Evolutionary conservation across 768 basidiomycete genomes (phyloP).

Genomic region (Fomitopsis pulvina): DNA sequence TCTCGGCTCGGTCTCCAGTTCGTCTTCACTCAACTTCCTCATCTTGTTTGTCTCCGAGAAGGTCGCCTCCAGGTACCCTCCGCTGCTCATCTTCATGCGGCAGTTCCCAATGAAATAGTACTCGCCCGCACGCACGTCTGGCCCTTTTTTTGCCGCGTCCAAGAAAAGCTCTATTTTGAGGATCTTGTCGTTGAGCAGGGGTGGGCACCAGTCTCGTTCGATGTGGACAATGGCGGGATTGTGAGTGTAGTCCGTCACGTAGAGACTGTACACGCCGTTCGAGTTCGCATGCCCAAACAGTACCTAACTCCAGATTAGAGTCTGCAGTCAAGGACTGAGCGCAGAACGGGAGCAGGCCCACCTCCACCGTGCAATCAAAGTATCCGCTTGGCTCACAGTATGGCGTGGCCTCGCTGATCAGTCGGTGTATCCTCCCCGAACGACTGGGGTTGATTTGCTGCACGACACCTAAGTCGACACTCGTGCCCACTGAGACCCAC

Average conservation of each 20-base stretch:
- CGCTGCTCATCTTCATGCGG: slow-evolving; percentile 32
- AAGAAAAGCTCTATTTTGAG: slow-evolving; percentile 61
- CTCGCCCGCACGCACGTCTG: slow-evolving; percentile 38
- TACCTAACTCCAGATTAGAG: slow-evolving; percentile 31
- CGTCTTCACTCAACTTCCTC: slow-evolving; percentile 33
- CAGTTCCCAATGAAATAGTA: slow-evolving; percentile 50
- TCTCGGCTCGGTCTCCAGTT: slow-evolving; percentile 27
- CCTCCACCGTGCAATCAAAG: slow-evolving; percentile 36
- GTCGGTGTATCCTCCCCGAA: slow-evolving; percentile 12
- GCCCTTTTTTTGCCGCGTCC: slow-evolving; percentile 34
- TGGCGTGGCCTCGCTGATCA: slow-evolving; percentile 18
- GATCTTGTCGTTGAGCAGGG: slow-evolving; percentile 35
- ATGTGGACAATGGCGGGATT: slow-evolving; percentile 29
- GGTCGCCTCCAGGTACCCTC: slow-evolving; percentile 47
- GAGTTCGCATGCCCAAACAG: slow-evolving; percentile 35
- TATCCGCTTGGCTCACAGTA: slow-evolving; percentile 13
- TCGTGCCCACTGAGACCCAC: slow-evolving; percentile 19
- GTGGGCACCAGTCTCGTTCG: slow-evolving; percentile 42
- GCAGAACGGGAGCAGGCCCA: slow-evolving; percentile 28
- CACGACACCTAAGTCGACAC: slow-evolving; percentile 3
- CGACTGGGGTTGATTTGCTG: slow-evolving; percentile 7
- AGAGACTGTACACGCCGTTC: slow-evolving; percentile 38
- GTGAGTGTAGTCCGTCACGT: slow-evolving; percentile 61
- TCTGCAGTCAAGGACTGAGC: neutral
- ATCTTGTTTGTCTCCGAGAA: slow-evolving; percentile 44